Evolutionary conservation across 164 flowering plant genomes (phyloP).

Genomic region (Tetrastigma voinierianum): DNA sequence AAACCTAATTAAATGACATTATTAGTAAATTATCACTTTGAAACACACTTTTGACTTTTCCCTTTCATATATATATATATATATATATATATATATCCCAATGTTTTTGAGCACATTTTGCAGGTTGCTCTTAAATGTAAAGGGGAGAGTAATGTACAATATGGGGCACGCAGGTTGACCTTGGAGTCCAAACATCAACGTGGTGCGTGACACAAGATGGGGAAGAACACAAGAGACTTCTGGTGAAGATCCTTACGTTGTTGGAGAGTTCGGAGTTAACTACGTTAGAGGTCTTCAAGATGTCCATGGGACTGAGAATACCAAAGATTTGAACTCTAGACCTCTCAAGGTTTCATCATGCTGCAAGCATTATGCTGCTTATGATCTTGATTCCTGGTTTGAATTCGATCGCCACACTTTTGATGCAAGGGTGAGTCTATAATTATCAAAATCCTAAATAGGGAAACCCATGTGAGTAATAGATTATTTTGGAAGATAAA

Average conservation of each 20-base stretch:
- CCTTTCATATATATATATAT: no score
- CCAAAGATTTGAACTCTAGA: slow-evolving; percentile 1
- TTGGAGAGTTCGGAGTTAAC: slow-evolving; percentile 11
- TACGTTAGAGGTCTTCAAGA: slow-evolving; percentile 29
- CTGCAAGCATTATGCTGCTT: slow-evolving; percentile 28
- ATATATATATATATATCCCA: no score
- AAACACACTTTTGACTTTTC: no score
- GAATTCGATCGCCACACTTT: slow-evolving; percentile 10
- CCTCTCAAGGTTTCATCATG: slow-evolving; percentile 24
- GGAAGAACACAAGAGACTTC: slow-evolving; percentile 22
- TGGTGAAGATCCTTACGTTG: slow-evolving; percentile 23
- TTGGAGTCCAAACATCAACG: slow-evolving; percentile 23
- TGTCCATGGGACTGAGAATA: slow-evolving; percentile 3
- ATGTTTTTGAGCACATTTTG: no score
- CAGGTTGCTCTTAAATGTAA: slow-evolving; percentile 19
- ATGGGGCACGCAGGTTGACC: slow-evolving; percentile 12
- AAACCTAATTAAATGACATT: no score
- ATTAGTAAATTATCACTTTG: no score
- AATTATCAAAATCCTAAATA: no score
- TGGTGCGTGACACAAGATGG: slow-evolving; percentile 25
- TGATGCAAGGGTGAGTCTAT: slow-evolving; percentile 14
- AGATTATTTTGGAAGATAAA: no score
- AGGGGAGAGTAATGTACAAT: slow-evolving; percentile 23
- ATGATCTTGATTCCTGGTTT: slow-evolving; percentile 24
- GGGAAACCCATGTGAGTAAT: no score